Evolutionary conservation across 768 basidiomycete genomes (phyloP), one percentile per base, ranked within the genome.

Genomic region (Suillus tomentosus): DNA sequence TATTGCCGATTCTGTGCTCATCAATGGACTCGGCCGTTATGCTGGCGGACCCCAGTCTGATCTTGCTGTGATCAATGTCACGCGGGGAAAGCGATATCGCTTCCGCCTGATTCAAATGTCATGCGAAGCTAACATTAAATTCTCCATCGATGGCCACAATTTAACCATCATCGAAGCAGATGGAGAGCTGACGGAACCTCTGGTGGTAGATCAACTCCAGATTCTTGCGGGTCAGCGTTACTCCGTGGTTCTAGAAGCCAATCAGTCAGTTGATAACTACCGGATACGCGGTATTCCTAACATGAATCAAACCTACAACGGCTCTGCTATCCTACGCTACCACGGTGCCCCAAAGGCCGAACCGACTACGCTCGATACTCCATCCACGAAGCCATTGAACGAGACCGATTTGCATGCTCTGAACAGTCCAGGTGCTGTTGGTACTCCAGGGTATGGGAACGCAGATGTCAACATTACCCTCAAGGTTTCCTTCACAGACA

Each of bases 241-340:
- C 61, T 75, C 74, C 22, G 67, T 76, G 37, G 61, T 77, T 50
- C 69, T 75, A 17, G 65, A 64, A 7, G 79, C 77, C n/a, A 68
- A 78, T 57, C 74, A 78, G 53, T 40, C 72, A 0, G 67, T 77
- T 3, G 73, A 64, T 42, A 79, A 79, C 63, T 65, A 87, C 72
- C 87, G 84, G 84, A 77, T 86, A 24, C 79, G 82, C 19, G 78
- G 83, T 1, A 17, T 72, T n/a, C 77, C 80, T 3, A 71, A 31
- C 15, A 8, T 66, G 2, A 56, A 67, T 8, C 66, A 60, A 3
- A 65, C 65, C 17, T 78, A 78, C 1, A 76, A 75, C 8, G 85
- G 84, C 70, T 84, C 82, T 15, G 87, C 84, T 1, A 84, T 86
- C 56, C 72, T 86, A 7, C 79, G 82, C 14, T 87, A 87, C 69